These are phyloP conservation scores for Diplodia seriata DNA, from an alignment of 2,329 filamentous ascomycete genomes.

Conservation along the genomic window DNA sequence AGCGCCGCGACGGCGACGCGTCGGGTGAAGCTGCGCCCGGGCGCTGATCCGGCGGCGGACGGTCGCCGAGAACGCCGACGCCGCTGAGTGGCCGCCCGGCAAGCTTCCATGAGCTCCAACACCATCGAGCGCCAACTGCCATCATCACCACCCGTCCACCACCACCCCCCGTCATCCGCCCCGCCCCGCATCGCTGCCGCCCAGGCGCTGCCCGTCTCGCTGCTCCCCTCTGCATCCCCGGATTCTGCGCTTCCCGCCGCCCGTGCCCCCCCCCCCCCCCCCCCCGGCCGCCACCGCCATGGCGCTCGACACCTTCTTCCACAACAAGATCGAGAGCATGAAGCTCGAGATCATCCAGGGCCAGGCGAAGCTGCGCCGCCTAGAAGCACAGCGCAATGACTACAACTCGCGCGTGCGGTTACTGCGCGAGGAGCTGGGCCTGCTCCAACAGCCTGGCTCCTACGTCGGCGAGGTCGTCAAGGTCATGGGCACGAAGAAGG, in stretches of 20 bases:
- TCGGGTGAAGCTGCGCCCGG: background rate
- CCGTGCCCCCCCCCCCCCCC: slow-evolving; percentile 7
- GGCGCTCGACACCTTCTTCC: slow-evolving; percentile 99
- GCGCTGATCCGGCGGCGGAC: slow-evolving; percentile 19
- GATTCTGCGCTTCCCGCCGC: background rate
- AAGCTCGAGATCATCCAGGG: slow-evolving; percentile 99
- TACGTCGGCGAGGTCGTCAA: slow-evolving; percentile 99
- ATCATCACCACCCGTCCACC: slow-evolving; percentile 13
- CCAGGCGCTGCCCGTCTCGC: background rate
- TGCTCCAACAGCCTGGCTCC: slow-evolving; percentile 95
- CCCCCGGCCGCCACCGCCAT: slow-evolving; percentile 64
- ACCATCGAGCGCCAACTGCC: slow-evolving; percentile 19
- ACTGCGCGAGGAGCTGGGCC: slow-evolving; percentile 90
- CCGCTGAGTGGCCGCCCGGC: slow-evolving; percentile 32
- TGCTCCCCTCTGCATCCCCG: background rate
- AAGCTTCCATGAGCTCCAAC: slow-evolving; percentile 32
- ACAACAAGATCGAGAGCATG: slow-evolving; percentile 99
- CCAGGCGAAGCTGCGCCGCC: slow-evolving; percentile 89
- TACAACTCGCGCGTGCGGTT: slow-evolving; percentile 98
- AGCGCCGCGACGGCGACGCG: background rate
- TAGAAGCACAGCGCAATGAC: slow-evolving; percentile 98
- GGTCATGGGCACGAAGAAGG: slow-evolving; percentile 99
- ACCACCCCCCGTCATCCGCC: slow-evolving; percentile 1
- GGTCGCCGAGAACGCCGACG: slow-evolving; percentile 29
- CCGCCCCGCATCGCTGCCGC: background rate